Percentiles rank a stretch among this genome's conserved stretches.
phyloP scores from a whole-genome alignment of 768 basidiomycete genomes.

The Leccinum variicolor region DNA sequence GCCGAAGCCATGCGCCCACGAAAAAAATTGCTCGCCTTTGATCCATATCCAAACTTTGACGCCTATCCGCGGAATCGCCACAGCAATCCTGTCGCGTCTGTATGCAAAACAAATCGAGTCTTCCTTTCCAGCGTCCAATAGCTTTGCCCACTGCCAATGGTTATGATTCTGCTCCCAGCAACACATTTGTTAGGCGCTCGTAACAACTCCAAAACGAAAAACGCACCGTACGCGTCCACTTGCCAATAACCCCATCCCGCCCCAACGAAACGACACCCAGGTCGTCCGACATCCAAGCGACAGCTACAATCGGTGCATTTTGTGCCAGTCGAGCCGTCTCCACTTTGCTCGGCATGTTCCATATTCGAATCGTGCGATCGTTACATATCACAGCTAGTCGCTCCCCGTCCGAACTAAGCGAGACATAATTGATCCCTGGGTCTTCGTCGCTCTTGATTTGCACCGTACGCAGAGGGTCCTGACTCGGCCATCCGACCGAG shows the following conservation, averaged over 20 bases:
- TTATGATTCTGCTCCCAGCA: constrained; percentile 37
- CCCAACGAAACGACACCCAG: constrained; percentile 54
- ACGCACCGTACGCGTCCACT: constrained; percentile 57
- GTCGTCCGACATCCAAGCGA: constrained; percentile 60
- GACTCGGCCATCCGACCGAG: constrained; percentile 46
- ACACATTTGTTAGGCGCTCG: neutral
- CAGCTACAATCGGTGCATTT: constrained; percentile 43
- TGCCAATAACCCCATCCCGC: constrained; percentile 54
- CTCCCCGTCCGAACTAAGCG: constrained; percentile 52
- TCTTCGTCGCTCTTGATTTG: constrained; percentile 46
- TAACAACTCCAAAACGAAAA: neutral
- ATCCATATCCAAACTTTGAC: constrained; percentile 65
- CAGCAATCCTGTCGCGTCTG: constrained; percentile 54
- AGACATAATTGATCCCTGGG: constrained; percentile 44
- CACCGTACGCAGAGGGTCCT: constrained; percentile 35
- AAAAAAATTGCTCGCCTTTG: constrained; percentile 39
- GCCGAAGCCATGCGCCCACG: neutral
- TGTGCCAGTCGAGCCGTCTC: constrained; percentile 60
- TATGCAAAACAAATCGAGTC: constrained; percentile 54
- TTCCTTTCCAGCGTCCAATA: constrained; percentile 49
- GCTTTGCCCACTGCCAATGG: constrained; percentile 54
- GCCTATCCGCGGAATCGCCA: constrained; percentile 55
- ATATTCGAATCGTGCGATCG: constrained; percentile 62
- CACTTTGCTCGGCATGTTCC: constrained; percentile 43
- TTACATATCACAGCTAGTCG: constrained; percentile 58